phyloP scores from a whole-genome alignment of 2,329 filamentous ascomycete species.

The Sarocladiaceae sp. region DNA sequence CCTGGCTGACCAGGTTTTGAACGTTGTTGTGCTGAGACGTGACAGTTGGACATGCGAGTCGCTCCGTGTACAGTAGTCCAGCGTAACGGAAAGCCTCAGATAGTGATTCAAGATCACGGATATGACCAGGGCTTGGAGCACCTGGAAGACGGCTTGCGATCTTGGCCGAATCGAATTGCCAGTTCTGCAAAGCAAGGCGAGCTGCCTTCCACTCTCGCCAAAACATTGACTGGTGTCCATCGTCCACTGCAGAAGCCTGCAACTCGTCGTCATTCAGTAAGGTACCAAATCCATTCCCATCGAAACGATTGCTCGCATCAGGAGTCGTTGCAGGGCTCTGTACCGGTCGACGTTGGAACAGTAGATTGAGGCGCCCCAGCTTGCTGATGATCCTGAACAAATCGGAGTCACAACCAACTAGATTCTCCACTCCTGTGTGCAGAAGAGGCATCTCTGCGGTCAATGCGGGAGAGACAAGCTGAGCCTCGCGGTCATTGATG shows the following conservation, averaged over 20 bases:
- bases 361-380: slow-evolving; percentile 77
- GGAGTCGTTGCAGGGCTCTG: slow-evolving; percentile 26
- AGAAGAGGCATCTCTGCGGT: slow-evolving; percentile 49
- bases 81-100: slow-evolving; percentile 89
- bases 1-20: slow-evolving; percentile 76
- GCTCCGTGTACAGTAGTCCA: slow-evolving; percentile 84
- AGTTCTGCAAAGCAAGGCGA: slow-evolving; percentile 70
- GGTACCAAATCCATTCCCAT: slow-evolving; percentile 62
- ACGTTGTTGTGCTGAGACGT: slow-evolving; percentile 73
- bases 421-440: slow-evolving; percentile 68
- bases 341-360: slow-evolving; percentile 66
- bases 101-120: slow-evolving; percentile 73
- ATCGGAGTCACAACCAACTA: slow-evolving; percentile 80
- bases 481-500: slow-evolving; percentile 86
- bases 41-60: slow-evolving; percentile 71
- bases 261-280: slow-evolving; percentile 53
- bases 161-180: slow-evolving; percentile 65
- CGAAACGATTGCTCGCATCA: slow-evolving; percentile 45
- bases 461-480: slow-evolving; percentile 62
- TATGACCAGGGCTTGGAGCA: slow-evolving; percentile 53
- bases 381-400: slow-evolving; percentile 84
- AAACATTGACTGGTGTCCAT: slow-evolving; percentile 63
- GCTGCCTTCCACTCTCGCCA: slow-evolving; percentile 86
- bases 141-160: slow-evolving; percentile 47
- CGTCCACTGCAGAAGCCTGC: slow-evolving; percentile 38